Percentiles rank a stretch among this genome's conserved stretches.
These are phyloP conservation scores for Globisporangium perplexum DNA, from an alignment of 352 stramenopile genomes.

Conservation along the genomic window DNA sequence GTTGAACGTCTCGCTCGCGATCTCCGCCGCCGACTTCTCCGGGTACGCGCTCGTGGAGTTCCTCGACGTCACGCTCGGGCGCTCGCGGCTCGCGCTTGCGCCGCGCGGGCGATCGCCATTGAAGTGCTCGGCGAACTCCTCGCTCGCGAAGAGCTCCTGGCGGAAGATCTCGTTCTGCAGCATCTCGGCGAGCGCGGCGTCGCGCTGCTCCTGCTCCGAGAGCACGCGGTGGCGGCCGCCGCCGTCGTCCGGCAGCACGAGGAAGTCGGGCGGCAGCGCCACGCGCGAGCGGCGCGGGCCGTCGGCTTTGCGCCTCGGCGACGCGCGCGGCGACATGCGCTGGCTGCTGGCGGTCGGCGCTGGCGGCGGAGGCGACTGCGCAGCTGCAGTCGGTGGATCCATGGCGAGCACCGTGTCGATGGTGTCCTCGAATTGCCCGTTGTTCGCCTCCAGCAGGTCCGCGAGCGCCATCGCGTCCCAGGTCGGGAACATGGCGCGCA, in stretches of 20 bases:
- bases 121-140: slow-evolving; percentile 78
- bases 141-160: slow-evolving; percentile 56
- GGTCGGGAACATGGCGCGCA: slow-evolving; percentile 69
- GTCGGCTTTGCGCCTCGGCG: slow-evolving; percentile 13
- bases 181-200: slow-evolving; percentile 71
- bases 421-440: slow-evolving; percentile 63
- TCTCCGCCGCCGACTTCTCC: slow-evolving; percentile 66
- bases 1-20: slow-evolving; percentile 66
- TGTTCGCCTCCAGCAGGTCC: slow-evolving; percentile 60
- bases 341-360: background rate
- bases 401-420: slow-evolving; percentile 72
- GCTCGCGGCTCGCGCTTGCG: background rate
- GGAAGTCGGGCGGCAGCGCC: slow-evolving; percentile 63
- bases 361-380: slow-evolving; percentile 1
- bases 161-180: slow-evolving; percentile 83
- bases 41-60: slow-evolving; percentile 16
- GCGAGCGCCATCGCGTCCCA: slow-evolving; percentile 59
- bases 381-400: slow-evolving; percentile 26
- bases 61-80: slow-evolving; percentile 5
- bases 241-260: slow-evolving; percentile 41
- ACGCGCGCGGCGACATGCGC: slow-evolving; percentile 7
- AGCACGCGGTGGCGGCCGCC: slow-evolving; percentile 14
- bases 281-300: slow-evolving; percentile 18
- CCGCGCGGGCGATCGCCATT: slow-evolving; percentile 17
- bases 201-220: slow-evolving; percentile 64